Conservation (phyloP, 768 basidiomycete species). For the Suillus brevipes region DNA sequence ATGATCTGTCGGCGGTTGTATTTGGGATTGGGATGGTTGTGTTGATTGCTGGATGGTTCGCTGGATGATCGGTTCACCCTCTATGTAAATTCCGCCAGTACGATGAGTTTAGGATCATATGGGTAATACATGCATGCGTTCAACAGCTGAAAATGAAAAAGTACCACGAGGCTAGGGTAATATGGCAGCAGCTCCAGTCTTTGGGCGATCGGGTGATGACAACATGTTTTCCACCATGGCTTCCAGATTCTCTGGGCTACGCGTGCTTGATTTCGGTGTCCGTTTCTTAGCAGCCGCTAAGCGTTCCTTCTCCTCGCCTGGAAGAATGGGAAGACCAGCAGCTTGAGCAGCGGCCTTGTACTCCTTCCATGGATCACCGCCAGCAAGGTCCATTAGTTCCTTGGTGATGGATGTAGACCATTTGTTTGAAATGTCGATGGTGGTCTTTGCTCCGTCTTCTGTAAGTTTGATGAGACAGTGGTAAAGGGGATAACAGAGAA, state of each 20-base stretch:
- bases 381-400: constrained; percentile 70
- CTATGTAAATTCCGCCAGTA: background rate
- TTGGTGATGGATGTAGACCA: constrained; percentile 67
- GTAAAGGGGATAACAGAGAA: background rate
- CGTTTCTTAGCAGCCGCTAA: constrained; percentile 21
- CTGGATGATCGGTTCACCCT: constrained; percentile 12
- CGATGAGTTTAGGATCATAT: constrained; percentile 9
- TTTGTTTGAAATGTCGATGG: constrained; percentile 61
- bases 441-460: constrained; percentile 52
- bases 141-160: background rate
- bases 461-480: background rate
- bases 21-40: constrained; percentile 73
- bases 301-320: constrained; percentile 40
- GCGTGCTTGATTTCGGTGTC: constrained; percentile 9
- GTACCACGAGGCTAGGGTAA: constrained; percentile 28
- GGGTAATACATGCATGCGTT: constrained; percentile 3
- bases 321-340: constrained; percentile 50
- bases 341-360: constrained; percentile 50
- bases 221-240: constrained; percentile 34
- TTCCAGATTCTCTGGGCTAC: constrained; percentile 21
- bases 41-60: constrained; percentile 50
- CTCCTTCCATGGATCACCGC: constrained; percentile 57
- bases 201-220: constrained; percentile 27
- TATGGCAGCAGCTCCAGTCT: constrained; percentile 41
- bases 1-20: constrained; percentile 69